Evolutionary conservation across 2,329 filamentous ascomycete species (phyloP).

Genomic region (Raffaelea ambrosiae): DNA sequence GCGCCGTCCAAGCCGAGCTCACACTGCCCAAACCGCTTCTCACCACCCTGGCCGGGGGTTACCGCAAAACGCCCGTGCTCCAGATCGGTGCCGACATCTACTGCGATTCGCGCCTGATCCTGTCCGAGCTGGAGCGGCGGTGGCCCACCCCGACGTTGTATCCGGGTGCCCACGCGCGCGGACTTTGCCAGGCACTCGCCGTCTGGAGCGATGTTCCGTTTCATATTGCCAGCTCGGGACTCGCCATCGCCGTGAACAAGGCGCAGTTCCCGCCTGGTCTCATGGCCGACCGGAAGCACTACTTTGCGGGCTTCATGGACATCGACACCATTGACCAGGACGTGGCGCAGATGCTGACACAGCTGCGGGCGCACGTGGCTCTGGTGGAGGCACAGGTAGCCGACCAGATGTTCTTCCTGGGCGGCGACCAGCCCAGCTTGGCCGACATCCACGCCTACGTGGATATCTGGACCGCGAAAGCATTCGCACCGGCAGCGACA

Average conservation of each 20-base stretch:
- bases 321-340: not conserved
- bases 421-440: not conserved
- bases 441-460: slow-evolving; percentile 1
- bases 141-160: not conserved
- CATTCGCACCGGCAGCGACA: not conserved
- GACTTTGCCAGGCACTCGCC: not conserved
- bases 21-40: not conserved
- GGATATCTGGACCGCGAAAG: not conserved
- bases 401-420: not conserved
- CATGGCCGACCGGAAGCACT: not conserved
- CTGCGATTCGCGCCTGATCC: not conserved
- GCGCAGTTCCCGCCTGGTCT: not conserved
- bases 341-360: no score
- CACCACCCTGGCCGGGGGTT: not conserved
- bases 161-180: not conserved
- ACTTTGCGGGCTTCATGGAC: not conserved
- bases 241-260: not conserved
- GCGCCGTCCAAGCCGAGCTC: not conserved
- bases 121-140: not conserved
- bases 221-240: not conserved
- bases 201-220: not conserved
- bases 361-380: not conserved
- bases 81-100: slow-evolving; percentile 1
- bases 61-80: slow-evolving; percentile 1
- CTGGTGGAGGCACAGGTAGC: not conserved